Percentiles rank a stretch among this genome's conserved stretches.
These are phyloP conservation scores for Penium margaritaceum DNA, from an alignment of 139 green algal species.

Conservation along the genomic window DNA sequence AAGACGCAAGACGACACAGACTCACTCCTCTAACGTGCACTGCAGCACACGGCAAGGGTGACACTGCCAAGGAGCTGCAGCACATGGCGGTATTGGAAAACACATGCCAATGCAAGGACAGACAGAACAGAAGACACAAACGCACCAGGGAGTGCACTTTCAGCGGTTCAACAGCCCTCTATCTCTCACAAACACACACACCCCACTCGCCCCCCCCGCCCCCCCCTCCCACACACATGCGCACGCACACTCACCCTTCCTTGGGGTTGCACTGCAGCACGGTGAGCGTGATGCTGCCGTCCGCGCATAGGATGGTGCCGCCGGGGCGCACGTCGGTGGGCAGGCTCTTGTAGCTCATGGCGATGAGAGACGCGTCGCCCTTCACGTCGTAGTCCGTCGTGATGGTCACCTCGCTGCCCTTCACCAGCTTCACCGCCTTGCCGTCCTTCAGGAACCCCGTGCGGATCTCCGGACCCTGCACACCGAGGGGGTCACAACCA, in stretches of 20 bases:
- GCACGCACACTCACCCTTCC: constrained; percentile 61
- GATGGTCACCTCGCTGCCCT: constrained; percentile 22
- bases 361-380: constrained; percentile 72
- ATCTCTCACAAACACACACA: background rate
- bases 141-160: too few relatives aligned
- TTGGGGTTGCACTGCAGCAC: constrained; percentile 71
- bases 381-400: constrained; percentile 84
- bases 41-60: too few relatives aligned
- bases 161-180: too few relatives aligned
- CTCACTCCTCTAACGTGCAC: too few relatives aligned
- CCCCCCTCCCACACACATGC: background rate
- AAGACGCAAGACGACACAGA: background rate
- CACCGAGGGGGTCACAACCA: too few relatives aligned
- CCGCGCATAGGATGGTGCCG: constrained; percentile 56
- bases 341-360: constrained; percentile 59
- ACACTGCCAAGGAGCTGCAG: too few relatives aligned
- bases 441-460: constrained; percentile 76
- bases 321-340: constrained; percentile 65
- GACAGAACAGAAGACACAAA: too few relatives aligned
- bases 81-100: too few relatives aligned
- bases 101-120: too few relatives aligned
- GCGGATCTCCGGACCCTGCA: constrained; percentile 89
- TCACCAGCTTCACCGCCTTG: constrained; percentile 35
- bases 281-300: constrained; percentile 90
- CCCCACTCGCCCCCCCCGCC: background rate